Conservation (phyloP, 345 rosid species). For the Boechera divaricarpa region DNA sequence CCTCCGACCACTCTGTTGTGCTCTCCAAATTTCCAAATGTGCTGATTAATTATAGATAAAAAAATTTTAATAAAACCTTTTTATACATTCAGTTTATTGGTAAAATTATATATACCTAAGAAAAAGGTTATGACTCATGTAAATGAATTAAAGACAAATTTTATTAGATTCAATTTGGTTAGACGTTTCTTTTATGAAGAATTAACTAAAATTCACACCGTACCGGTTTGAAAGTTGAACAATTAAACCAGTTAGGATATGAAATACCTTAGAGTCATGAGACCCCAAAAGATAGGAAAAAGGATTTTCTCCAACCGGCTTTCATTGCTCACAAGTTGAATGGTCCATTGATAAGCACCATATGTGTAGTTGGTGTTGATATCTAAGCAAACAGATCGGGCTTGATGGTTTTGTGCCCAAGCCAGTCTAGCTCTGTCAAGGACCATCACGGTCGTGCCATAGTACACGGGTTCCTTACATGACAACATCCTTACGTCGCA, state of each 20-base stretch:
- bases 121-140: too few species aligned
- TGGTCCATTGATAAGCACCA: slow-evolving; percentile 93
- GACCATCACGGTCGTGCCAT: slow-evolving; percentile 64
- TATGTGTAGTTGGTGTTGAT: slow-evolving; percentile 63
- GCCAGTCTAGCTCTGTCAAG: slow-evolving; percentile 54
- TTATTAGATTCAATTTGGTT: not conserved
- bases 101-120: not conserved
- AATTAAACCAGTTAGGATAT: not conserved
- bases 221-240: not conserved
- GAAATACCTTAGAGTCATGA: slow-evolving; percentile 91
- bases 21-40: slow-evolving; percentile 94
- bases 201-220: not conserved
- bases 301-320: slow-evolving; percentile 89
- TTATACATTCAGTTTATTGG: not conserved
- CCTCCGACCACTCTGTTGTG: slow-evolving; percentile 96
- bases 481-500: slow-evolving; percentile 64
- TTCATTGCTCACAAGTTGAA: slow-evolving; percentile 79
- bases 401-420: slow-evolving; percentile 69
- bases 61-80: not conserved
- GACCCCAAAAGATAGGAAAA: slow-evolving; percentile 95
- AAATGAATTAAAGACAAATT: not conserved
- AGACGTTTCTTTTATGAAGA: not conserved
- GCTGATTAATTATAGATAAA: slow-evolving; percentile 46
- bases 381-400: slow-evolving; percentile 65
- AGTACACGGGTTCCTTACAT: slow-evolving; percentile 76